Evolutionary conservation across 257 asterid genomes (phyloP), one percentile per base, ranked within the genome.

Genomic region (Penstemon davidsonii): DNA sequence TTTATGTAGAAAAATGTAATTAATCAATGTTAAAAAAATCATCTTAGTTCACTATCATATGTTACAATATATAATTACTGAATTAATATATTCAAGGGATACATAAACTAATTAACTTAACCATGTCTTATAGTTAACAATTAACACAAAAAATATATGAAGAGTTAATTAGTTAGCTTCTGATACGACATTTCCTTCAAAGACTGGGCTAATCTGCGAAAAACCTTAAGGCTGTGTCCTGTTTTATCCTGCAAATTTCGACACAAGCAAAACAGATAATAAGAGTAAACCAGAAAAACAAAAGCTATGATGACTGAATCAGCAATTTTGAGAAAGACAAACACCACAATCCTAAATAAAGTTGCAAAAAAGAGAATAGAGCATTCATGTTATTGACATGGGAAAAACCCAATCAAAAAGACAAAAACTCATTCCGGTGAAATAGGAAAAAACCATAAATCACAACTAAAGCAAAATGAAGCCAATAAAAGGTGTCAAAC

Each of bases 121-220:
- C 33, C 33, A 25, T 25, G 33, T 25, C 33, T 2, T 25, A 25
- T 25, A 25, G 33, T 25, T 15, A 25, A 25, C 33, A 25, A 51
- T 51, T 13, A 18, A 13, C 18, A 51, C 19, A 10, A 3, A 10
- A 10, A 18, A 11, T 11, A 25, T 45, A 51, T 19, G 54, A 15
- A 43, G 52, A 44, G 54, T 85, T 78, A 86, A 53, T 57, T 7
- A 49, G 75, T 75, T 64, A 84, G 75, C 76, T 79, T 84, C 80
- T 82, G 92, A 80, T 86, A 73, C 5, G 91, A 71, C 62, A 81
- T 74, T 72, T 92, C 97, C 80, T 90, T 92, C 4, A 92, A 83
- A 52, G 95, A 85, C 66, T 84, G 84, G 5, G 83, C 81, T 67
- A 87, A 66, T 79, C 97, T 80, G 40, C 76, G 81, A 58, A 92